These are phyloP conservation scores for Acidomyces sp. DNA, from an alignment of 495 filamentous ascomycete genomes.

Conservation along the genomic window DNA sequence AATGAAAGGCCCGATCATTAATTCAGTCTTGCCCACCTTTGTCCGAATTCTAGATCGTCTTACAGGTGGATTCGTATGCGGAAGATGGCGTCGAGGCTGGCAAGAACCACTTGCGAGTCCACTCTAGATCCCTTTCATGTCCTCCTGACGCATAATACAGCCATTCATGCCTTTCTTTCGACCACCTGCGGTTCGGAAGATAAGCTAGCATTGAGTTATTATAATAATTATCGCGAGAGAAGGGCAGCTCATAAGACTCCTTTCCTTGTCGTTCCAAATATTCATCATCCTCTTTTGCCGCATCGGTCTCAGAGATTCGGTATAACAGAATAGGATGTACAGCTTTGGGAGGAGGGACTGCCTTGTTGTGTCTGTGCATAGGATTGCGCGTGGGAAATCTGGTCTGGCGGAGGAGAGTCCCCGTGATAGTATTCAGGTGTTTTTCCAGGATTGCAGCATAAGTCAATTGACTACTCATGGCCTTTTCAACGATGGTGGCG, in stretches of 20 bases:
- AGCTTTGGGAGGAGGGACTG: conserved; percentile 26
- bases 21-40: too few species aligned
- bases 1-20: too few species aligned
- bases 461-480: conserved; percentile 34
- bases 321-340: conserved; percentile 28
- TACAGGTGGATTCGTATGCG: too few species aligned
- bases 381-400: conserved; percentile 35
- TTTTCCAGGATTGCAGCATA: conserved; percentile 38
- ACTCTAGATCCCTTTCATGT: conserved; percentile 18
- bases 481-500: conserved; percentile 30
- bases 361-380: conserved; percentile 26
- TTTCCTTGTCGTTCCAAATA: conserved; percentile 38
- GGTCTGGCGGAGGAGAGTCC: conserved; percentile 37
- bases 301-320: conserved; percentile 35
- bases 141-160: conserved; percentile 15
- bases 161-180: conserved; percentile 14
- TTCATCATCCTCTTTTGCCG: conserved; percentile 30
- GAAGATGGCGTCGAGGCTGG: background rate
- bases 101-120: conserved; percentile 10
- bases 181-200: conserved; percentile 20
- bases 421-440: conserved; percentile 37
- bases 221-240: conserved; percentile 41
- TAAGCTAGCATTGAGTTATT: conserved; percentile 30
- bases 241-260: conserved; percentile 37
- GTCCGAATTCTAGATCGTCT: too few species aligned